Evolutionary conservation across 345 rosid species (phyloP).

Genomic region (Mallotus nudiflorus): DNA sequence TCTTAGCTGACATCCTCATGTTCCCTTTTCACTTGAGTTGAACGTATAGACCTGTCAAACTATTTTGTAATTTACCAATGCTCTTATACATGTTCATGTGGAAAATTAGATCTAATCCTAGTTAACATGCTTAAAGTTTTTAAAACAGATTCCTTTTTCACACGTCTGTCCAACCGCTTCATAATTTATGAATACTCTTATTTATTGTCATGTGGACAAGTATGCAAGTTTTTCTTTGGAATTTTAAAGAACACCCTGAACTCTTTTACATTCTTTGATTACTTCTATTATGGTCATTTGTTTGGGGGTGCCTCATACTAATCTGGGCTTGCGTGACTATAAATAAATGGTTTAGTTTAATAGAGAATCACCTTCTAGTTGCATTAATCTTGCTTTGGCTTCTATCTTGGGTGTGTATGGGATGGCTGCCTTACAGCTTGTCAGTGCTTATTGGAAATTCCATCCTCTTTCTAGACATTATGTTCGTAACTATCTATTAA

Average conservation of each 20-base stretch:
- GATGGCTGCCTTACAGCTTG: neutral
- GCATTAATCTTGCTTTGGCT: neutral
- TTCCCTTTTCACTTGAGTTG: too few relatives aligned
- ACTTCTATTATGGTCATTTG: neutral
- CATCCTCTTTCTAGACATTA: neutral
- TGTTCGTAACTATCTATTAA: neutral
- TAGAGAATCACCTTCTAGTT: neutral
- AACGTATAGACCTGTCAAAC: too few relatives aligned
- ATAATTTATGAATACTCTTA: neutral
- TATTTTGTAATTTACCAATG: too few relatives aligned
- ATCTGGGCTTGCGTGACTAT: too few relatives aligned
- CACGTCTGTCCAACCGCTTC: neutral
- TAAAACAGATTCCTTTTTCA: neutral
- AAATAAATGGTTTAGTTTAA: neutral
- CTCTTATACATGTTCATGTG: neutral
- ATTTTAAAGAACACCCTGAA: neutral
- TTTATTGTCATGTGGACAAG: neutral
- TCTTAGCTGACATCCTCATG: neutral
- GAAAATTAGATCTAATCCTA: neutral
- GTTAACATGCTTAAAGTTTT: neutral
- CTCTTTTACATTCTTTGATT: neutral
- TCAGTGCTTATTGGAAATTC: neutral
- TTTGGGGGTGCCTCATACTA: too few relatives aligned
- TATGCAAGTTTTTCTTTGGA: neutral
- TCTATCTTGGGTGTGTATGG: neutral